Base-by-base conservation (phyloP, 371 early-diverging fungal genomes). In the Mortierella polycephala region DNA sequence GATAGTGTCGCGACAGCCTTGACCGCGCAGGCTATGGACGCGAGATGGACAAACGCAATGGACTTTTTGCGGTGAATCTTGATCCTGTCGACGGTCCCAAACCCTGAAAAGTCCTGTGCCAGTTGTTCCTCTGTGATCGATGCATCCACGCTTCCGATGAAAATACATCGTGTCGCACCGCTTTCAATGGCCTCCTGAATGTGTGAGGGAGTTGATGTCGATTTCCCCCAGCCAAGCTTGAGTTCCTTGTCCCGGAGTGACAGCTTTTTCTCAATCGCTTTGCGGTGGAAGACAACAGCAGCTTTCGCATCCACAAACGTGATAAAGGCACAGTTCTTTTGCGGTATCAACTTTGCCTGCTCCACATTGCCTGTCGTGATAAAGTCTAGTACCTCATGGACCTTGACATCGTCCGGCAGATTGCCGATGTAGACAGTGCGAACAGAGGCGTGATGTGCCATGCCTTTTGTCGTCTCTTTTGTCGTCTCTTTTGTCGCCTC, bases 391-490 rank as follows among this genome's bases (percentile, higher is more conserved):
- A 93, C 81, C 40, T 91, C 92, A 56, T 87, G 86, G 7, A 89
- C 74, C 0, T 83, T 84, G 23, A 84, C 85, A 45, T 89, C 89
- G 2, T 85, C 71, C 16, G 88, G 88, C 46, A 93, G 71, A 52
- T 88, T 88, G 53, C 95, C 95, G 11, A 95, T 63, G 83, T 93
- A 95, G 49, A 95, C 85, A 20, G 93, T 93, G 37, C 94, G 87
- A 44, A 56, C 30, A 30, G 30, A 1, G 4, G 30, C 2, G 4
- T 30, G 30, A 30, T 30, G 30, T 30, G 30, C 4, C 30, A 30
- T 30, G 30, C 4, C 30, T 30, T 30, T 30, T 30, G 30, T 30
- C 4, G 30, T 30, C 30, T 30, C 30, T 30, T 30, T 30, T 30
- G 30, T 30, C 30, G 30, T 30, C 30, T 30, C 30, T 30, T 30